Conservation (phyloP, 768 basidiomycete species). For the Pleurotus sapidus region DNA sequence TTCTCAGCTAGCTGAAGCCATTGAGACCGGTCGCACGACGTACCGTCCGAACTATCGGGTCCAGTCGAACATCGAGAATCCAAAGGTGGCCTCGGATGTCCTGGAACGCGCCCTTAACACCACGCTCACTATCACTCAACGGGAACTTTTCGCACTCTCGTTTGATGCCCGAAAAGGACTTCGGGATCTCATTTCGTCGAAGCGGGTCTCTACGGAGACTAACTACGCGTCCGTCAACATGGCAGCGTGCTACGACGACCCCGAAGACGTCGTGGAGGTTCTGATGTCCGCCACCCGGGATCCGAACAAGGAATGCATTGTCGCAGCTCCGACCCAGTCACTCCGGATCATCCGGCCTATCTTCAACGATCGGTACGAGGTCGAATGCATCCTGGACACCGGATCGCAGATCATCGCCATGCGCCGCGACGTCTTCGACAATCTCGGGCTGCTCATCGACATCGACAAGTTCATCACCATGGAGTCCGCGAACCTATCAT, state of each 20-base stretch:
- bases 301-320: not conserved
- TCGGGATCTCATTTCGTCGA: conserved; percentile 15
- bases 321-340: not conserved
- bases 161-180: conserved; percentile 16
- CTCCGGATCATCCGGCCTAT: conserved; percentile 9
- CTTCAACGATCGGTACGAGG: conserved; percentile 12
- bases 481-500: conserved; percentile 22
- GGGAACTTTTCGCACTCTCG: conserved; percentile 16
- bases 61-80: conserved; percentile 16
- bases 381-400: conserved; percentile 20
- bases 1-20: conserved; percentile 7
- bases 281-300: not conserved
- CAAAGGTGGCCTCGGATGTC: conserved; percentile 11
- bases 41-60: conserved; percentile 16
- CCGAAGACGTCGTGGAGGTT: not conserved
- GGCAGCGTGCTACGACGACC: not conserved
- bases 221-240: not conserved
- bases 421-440: conserved; percentile 10
- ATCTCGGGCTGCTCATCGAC: conserved; percentile 13
- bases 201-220: not conserved
- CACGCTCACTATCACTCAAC: conserved; percentile 14
- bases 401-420: conserved; percentile 27
- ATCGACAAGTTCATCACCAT: conserved; percentile 18
- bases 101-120: conserved; percentile 14
- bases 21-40: conserved; percentile 9